These are phyloP conservation scores for Xylariaceae sp. DNA, from an alignment of 2,329 filamentous ascomycete genomes.

Conservation along the genomic window DNA sequence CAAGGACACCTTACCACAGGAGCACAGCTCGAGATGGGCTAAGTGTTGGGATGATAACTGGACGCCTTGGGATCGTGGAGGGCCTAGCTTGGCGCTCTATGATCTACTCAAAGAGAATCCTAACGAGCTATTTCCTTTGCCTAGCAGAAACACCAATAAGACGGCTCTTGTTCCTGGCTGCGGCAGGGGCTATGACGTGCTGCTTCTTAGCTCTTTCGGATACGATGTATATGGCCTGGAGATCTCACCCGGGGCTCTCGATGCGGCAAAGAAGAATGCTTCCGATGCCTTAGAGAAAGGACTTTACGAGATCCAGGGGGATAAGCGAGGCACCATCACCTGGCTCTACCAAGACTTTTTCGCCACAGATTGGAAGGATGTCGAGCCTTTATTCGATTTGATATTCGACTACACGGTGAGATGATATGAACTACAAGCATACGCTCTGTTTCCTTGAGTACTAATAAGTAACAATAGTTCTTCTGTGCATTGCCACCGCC, in stretches of 20 bases:
- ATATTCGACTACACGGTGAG: conserved; percentile 68
- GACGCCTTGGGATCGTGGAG: conserved; percentile 63
- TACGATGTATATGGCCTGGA: conserved; percentile 82
- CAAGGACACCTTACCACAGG: conserved; percentile 39
- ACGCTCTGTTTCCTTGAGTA: conserved; percentile 1
- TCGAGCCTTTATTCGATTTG: conserved; percentile 63
- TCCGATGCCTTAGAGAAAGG: conserved; percentile 46
- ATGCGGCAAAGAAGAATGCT: conserved; percentile 54
- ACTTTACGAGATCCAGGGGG: conserved; percentile 44
- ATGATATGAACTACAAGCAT: background rate
- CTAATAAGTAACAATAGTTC: conserved; percentile 53
- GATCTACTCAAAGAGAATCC: conserved; percentile 55
- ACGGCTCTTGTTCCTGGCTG: conserved; percentile 80
- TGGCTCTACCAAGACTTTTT: conserved; percentile 74
- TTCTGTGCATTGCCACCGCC: conserved; percentile 65
- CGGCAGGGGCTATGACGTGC: conserved; percentile 80
- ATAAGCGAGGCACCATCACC: conserved; percentile 55
- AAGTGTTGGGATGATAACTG: conserved; percentile 52
- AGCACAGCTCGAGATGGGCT: conserved; percentile 53
- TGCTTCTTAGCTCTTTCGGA: conserved; percentile 74
- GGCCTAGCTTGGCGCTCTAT: conserved; percentile 58
- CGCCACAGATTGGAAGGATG: conserved; percentile 58
- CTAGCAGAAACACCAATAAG: conserved; percentile 41
- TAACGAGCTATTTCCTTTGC: conserved; percentile 48
- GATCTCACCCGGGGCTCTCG: conserved; percentile 56